These are phyloP conservation scores for Bondarzewia mesenterica DNA, from an alignment of 1,284 basidiomycete genomes.

Conservation along the genomic window DNA sequence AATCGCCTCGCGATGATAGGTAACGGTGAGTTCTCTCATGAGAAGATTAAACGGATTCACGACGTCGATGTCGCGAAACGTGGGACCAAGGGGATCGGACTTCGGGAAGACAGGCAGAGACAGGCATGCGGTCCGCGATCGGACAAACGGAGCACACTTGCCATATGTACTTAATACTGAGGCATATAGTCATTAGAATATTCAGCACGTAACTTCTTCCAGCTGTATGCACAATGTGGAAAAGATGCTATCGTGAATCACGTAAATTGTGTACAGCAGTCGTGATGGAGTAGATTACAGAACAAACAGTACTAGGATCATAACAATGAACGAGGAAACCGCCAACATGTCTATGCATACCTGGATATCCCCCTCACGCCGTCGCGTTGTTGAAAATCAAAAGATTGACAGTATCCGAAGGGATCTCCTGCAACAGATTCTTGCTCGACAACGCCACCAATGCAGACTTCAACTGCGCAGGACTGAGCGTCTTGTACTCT, in stretches of 20 bases:
- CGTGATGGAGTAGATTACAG: not conserved
- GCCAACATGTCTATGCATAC: not conserved
- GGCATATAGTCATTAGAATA: too few relatives aligned
- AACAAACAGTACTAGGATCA: not conserved
- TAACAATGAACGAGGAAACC: not conserved
- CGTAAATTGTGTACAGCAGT: not conserved
- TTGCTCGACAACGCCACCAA: slow-evolving; percentile 44
- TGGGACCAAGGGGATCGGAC: too few relatives aligned
- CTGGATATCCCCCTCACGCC: slow-evolving; percentile 3
- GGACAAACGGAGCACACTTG: too few relatives aligned
- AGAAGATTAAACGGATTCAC: too few relatives aligned
- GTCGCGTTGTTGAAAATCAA: slow-evolving; percentile 55
- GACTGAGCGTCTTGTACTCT: slow-evolving; percentile 31
- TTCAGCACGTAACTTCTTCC: too few relatives aligned
- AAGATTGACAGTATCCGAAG: slow-evolving; percentile 43
- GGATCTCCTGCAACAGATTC: slow-evolving; percentile 36
- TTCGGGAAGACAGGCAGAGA: too few relatives aligned
- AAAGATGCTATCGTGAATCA: not conserved
- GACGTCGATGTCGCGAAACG: too few relatives aligned
- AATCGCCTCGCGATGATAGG: too few relatives aligned
- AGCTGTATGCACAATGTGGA: too few relatives aligned
- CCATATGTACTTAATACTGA: too few relatives aligned
- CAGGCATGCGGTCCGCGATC: too few relatives aligned
- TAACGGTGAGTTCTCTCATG: too few relatives aligned
- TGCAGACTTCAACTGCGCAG: slow-evolving; percentile 54